Percentiles rank a stretch among this genome's conserved stretches.
These are phyloP conservation scores for Golubevia sp. DNA, from an alignment of 1,284 basidiomycete genomes.

Conservation along the genomic window DNA sequence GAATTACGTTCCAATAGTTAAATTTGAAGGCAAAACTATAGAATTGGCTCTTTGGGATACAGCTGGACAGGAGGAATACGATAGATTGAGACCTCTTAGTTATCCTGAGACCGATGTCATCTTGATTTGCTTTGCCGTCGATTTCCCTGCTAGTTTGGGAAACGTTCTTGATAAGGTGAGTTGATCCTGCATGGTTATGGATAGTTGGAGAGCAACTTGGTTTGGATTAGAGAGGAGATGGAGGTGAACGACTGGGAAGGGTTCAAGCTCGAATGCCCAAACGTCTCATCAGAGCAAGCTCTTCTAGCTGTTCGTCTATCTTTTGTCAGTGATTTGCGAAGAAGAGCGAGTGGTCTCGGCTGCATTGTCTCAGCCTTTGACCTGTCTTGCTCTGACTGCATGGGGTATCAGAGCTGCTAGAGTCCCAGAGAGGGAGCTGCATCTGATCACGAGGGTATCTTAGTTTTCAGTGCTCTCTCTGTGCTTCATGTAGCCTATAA, in stretches of 20 bases:
- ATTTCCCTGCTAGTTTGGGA: constrained; percentile 89
- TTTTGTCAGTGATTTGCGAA: too few species aligned
- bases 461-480: too few species aligned
- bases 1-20: constrained; percentile 84
- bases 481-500: neutral
- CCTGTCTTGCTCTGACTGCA: too few species aligned
- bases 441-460: too few species aligned
- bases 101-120: constrained; percentile 97
- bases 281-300: neutral
- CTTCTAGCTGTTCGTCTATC: neutral
- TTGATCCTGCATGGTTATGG: too few species aligned
- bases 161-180: constrained; percentile 79
- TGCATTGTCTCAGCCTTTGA: too few species aligned
- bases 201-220: neutral
- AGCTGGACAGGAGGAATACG: constrained; percentile 97
- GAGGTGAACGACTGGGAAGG: neutral
- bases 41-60: constrained; percentile 98
- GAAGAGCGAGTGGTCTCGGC: too few species aligned
- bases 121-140: constrained; percentile 93
- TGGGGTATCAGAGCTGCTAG: too few species aligned
- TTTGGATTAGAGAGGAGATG: neutral
- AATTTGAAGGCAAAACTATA: constrained; percentile 84
- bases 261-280: neutral
- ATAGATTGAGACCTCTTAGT: constrained; percentile 86
- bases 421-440: too few species aligned